These are phyloP conservation scores for Cadophora sp. DNA, from an alignment of 2,329 filamentous ascomycete genomes.

Conservation along the genomic window DNA sequence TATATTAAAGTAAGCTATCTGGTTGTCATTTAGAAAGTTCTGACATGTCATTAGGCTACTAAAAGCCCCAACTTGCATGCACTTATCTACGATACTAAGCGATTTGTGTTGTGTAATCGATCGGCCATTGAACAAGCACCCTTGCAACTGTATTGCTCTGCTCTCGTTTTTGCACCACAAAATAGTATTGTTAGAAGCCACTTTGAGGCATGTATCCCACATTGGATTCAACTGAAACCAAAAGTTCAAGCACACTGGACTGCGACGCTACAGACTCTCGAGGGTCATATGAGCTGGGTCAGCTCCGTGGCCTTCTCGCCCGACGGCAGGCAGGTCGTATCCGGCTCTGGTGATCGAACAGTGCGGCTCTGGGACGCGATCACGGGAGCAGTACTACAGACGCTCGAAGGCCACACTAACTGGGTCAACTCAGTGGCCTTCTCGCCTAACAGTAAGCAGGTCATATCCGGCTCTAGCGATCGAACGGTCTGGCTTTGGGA, in stretches of 20 bases:
- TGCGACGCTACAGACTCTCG: slow-evolving; percentile 12
- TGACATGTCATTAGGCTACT: background rate
- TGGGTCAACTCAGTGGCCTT: slow-evolving; percentile 11
- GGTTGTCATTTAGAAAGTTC: background rate
- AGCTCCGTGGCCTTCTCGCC: slow-evolving; percentile 21
- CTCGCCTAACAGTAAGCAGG: slow-evolving; percentile 9
- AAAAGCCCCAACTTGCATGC: slow-evolving; percentile 13
- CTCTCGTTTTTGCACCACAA: slow-evolving; percentile 42
- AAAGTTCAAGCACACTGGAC: slow-evolving; percentile 21
- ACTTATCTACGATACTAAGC: slow-evolving; percentile 31
- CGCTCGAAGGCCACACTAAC: background rate
- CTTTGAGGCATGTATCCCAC: background rate
- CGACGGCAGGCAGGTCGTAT: background rate
- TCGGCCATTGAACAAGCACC: slow-evolving; percentile 29
- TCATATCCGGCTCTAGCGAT: slow-evolving; percentile 6
- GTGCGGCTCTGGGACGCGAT: slow-evolving; percentile 23
- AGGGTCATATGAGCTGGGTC: background rate
- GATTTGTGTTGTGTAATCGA: slow-evolving; percentile 27
- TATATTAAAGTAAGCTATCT: slow-evolving; percentile 17
- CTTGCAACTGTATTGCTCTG: slow-evolving; percentile 30
- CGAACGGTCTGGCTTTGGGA: slow-evolving; percentile 21
- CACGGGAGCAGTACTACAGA: slow-evolving; percentile 8
- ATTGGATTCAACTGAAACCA: slow-evolving; percentile 18
- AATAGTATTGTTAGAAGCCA: slow-evolving; percentile 38
- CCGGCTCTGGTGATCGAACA: background rate